phyloP scores from a whole-genome alignment of 2,329 filamentous ascomycete species.

The Phoma sp. region DNA sequence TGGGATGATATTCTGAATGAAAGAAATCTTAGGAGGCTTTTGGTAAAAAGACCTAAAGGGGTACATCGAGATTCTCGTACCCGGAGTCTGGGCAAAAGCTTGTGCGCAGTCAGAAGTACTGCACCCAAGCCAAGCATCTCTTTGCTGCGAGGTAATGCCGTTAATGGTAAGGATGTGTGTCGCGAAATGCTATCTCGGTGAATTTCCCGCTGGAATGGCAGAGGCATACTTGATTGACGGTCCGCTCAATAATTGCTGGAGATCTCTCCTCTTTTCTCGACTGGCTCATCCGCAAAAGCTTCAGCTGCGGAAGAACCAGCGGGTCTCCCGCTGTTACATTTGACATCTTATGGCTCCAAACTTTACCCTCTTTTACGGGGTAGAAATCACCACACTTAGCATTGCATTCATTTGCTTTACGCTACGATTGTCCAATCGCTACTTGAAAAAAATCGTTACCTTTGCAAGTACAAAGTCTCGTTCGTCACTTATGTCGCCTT shows the following conservation, averaged over 20 bases:
- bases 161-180: conserved; percentile 1
- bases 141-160: conserved; percentile 12
- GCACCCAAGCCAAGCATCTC: not conserved
- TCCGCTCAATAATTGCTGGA: not conserved
- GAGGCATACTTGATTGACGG: conserved; percentile 2
- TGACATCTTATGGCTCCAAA: conserved; percentile 14
- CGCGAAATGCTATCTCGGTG: not conserved
- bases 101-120: not conserved
- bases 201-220: not conserved
- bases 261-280: not conserved
- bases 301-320: conserved; percentile 3
- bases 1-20: not conserved
- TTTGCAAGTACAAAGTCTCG: conserved; percentile 3
- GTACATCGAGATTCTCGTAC: not conserved
- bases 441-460: conserved; percentile 11
- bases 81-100: not conserved
- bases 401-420: conserved; percentile 15
- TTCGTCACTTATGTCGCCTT: not conserved
- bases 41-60: not conserved
- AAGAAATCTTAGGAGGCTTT: conserved; percentile 2
- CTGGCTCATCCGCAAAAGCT: not conserved
- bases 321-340: not conserved
- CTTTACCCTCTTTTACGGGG: conserved; percentile 13
- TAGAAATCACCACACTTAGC: conserved; percentile 15
- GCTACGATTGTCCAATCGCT: conserved; percentile 11